Conservation (phyloP, 2,329 filamentous ascomycete genomes). For the Neopestalotiopsis sp. region DNA sequence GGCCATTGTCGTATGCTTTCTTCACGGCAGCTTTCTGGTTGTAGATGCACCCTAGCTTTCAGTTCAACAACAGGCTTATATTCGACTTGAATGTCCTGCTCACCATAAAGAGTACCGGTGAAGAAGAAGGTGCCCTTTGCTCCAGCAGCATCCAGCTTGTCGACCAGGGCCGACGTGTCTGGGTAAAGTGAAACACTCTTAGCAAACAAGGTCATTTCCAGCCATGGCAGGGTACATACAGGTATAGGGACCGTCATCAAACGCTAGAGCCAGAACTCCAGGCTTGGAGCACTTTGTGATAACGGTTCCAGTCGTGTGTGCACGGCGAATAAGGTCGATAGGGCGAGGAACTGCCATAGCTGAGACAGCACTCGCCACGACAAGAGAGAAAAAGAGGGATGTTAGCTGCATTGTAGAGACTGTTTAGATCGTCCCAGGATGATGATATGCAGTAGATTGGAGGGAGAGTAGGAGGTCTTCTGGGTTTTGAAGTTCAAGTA, state of each 20-base stretch:
- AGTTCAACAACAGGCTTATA: background rate
- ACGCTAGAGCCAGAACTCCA: constrained; percentile 54
- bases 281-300: constrained; percentile 50
- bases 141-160: constrained; percentile 51
- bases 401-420: constrained; percentile 28
- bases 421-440: background rate
- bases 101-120: constrained; percentile 54
- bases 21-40: constrained; percentile 57
- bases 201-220: background rate
- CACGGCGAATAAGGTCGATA: constrained; percentile 45
- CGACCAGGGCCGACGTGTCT: constrained; percentile 52
- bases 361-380: constrained; percentile 32
- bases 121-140: constrained; percentile 61
- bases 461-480: too few species aligned
- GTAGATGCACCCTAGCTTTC: constrained; percentile 48
- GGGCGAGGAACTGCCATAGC: constrained; percentile 41
- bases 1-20: constrained; percentile 53
- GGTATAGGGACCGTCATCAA: constrained; percentile 57
- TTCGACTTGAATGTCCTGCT: constrained; percentile 15
- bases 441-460: background rate
- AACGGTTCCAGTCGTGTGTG: constrained; percentile 46
- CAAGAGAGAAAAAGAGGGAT: constrained; percentile 26
- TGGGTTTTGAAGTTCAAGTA: too few species aligned
- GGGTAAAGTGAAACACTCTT: background rate
- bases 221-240: constrained; percentile 26